These are phyloP conservation scores for Trichoderma sp. DNA, from an alignment of 2,329 filamentous ascomycete species.

Conservation along the genomic window DNA sequence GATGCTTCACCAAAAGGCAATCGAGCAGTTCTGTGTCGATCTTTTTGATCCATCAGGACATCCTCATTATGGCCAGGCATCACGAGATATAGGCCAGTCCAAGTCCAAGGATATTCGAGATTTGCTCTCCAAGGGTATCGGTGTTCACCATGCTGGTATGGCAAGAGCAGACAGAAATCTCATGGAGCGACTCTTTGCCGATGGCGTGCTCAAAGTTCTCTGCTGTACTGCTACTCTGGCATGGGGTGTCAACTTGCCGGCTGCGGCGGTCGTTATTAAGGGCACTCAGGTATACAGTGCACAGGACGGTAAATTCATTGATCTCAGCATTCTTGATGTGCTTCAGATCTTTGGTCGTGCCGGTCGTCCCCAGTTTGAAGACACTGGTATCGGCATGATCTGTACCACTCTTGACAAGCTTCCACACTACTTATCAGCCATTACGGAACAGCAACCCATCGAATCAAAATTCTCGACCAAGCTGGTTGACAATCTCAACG, in stretches of 20 bases:
- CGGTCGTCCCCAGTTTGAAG: conserved; percentile 94
- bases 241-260: conserved; percentile 98
- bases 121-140: conserved; percentile 83
- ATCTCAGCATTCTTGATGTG: conserved; percentile 93
- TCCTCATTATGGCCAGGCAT: conserved; percentile 74
- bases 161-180: conserved; percentile 88
- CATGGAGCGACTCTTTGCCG: conserved; percentile 87
- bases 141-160: conserved; percentile 97
- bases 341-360: conserved; percentile 98
- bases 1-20: conserved; percentile 80
- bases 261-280: conserved; percentile 95
- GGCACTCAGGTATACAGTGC: conserved; percentile 96
- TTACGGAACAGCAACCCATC: conserved; percentile 94
- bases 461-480: conserved; percentile 95
- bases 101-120: conserved; percentile 86
- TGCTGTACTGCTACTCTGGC: conserved; percentile 97
- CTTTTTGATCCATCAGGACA: conserved; percentile 80
- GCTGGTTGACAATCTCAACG: conserved; percentile 94
- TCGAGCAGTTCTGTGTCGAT: conserved; percentile 73
- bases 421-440: conserved; percentile 83
- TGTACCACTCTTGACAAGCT: conserved; percentile 95
- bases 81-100: conserved; percentile 80
- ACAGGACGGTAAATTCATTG: conserved; percentile 93
- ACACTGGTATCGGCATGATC: conserved; percentile 97
- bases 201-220: conserved; percentile 92